Base-by-base conservation (phyloP, 129 eudicot genomes). In the Arctium lappa region DNA sequence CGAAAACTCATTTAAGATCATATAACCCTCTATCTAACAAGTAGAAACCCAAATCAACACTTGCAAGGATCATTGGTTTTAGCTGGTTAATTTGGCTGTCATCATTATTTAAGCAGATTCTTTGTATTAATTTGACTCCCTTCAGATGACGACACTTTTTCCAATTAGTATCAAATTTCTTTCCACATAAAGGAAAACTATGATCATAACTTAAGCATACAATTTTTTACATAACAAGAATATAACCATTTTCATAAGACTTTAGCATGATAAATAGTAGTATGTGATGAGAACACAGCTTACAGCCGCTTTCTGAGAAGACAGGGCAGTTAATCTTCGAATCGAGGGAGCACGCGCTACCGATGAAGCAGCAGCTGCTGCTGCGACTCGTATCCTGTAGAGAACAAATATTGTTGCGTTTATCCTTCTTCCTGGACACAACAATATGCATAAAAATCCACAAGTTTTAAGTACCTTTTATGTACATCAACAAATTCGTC, bases 401-500 rank as follows among this genome's bases (percentile, higher is more conserved):
- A 83, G 36, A 36, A 31, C 62, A 73, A 83, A 79, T 30, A 68
- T 42, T 7, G 8, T 38, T 74, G 44, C 2, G 34, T 48, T 40
- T 60, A 33, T n/a, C 79, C 15, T 77, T 53, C 63, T 39, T 11
- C 34, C 33, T 42, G 15, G 48, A 74, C 10, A 76, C 18, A 72
- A 36, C 8, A 7, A 71, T 18, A 62, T 63, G 65, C 42, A 84
- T 60, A 9, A 37, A 6, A 71, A 16, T 72, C 31, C 37, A 34
- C 27, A 22, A 22, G 27, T 22, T 46, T 27, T 32, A 80, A 38
- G 34, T 81, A 93, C 99, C 97, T 93, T 80, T 95, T 95, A 73
- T 95, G 99, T 38, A 95, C 99, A 91, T 95, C 99, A 80, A 95
- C 94, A 88, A 46, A 95, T 82, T 93, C 99, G 88, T 95, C 99